Base-by-base conservation (phyloP, 2,329 filamentous ascomycete genomes). In the Coniochaeta hoffmannii region DNA sequence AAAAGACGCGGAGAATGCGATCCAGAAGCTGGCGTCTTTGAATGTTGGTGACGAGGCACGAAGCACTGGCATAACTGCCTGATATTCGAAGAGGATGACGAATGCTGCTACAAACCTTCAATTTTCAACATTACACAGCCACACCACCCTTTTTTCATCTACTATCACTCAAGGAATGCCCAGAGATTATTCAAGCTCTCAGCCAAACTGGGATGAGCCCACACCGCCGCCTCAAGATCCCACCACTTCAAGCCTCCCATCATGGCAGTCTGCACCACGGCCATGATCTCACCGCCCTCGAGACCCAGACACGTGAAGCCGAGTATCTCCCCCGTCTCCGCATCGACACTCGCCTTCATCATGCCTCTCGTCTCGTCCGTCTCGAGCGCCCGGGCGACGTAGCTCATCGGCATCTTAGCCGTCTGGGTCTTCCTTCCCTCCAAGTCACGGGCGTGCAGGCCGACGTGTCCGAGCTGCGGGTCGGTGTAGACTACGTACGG, bases 231-330 rank as follows among this genome's bases (percentile, higher is more conserved):
- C 62, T 73, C 69, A 54, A 80, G 57, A 51, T 71, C 69, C 65
- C 70, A 69, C 68, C 73, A 79, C 58, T 70, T 70, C 59, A 76
- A 53, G 4, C 68, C 66, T 1, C 76, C 76, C 66, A 78, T 71
- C 73, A 81, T 78, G 15, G 77, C 78, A 60, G 73, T 73, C 69
- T 81, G 75, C 57, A 81, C 73, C 57, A 79, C 67, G 56, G 70
- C 73, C 77, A 81, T 79, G 52, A 80, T 62, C 68, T 80, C 78
- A 3, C 78, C 78, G 6, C 76, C 78, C 60, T 80, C 77, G 14
- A 76, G 62, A 0, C 76, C 76, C 46, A 81, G 59, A 60, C 75
- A 79, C 1, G 76, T 77, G 65, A 80, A 81, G 0, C 76, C 77
- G 35, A 81, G 62, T 31, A 81, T 58, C 64, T 73, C 64, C 4